phyloP scores from a whole-genome alignment of 495 filamentous ascomycete species.

The Lasiosphaeria ovina region DNA sequence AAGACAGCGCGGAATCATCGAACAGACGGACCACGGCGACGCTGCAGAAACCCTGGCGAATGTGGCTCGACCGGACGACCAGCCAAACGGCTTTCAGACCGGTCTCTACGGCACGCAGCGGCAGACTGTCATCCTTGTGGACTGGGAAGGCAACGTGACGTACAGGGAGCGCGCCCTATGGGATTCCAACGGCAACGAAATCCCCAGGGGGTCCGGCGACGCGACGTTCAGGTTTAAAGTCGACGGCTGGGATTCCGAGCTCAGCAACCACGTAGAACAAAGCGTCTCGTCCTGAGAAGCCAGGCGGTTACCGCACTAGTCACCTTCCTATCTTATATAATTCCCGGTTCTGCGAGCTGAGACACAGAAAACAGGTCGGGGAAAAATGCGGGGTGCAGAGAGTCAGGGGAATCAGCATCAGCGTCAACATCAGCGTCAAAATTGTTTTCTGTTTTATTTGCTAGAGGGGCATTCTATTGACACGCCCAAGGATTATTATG shows the following conservation, averaged over 20 bases:
- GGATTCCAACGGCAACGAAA: slow-evolving; percentile 61
- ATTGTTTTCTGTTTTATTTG: too few species aligned
- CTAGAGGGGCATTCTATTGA: too few species aligned
- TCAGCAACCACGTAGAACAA: background rate
- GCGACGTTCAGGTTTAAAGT: slow-evolving; percentile 62
- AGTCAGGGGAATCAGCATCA: too few species aligned
- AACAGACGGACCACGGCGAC: slow-evolving; percentile 13
- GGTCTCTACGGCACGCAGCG: slow-evolving; percentile 89
- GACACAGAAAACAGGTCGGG: too few species aligned
- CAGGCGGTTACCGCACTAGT: slow-evolving; percentile 3
- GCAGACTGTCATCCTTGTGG: slow-evolving; percentile 82
- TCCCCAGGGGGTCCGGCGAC: slow-evolving; percentile 61
- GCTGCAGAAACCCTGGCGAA: slow-evolving; percentile 25
- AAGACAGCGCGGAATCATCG: slow-evolving; percentile 28
- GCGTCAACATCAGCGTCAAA: too few species aligned
- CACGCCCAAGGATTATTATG: too few species aligned
- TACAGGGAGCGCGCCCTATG: slow-evolving; percentile 84
- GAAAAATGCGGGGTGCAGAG: too few species aligned
- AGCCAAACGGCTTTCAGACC: slow-evolving; percentile 44
- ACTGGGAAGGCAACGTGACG: slow-evolving; percentile 68
- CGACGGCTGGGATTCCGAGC: slow-evolving; percentile 42
- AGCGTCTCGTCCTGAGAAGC: background rate
- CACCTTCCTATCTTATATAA: background rate
- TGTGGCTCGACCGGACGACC: slow-evolving; percentile 23
- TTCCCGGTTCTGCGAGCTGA: background rate